Base-by-base conservation (phyloP, 1,284 basidiomycete species). In the Puccinia coronata region DNA sequence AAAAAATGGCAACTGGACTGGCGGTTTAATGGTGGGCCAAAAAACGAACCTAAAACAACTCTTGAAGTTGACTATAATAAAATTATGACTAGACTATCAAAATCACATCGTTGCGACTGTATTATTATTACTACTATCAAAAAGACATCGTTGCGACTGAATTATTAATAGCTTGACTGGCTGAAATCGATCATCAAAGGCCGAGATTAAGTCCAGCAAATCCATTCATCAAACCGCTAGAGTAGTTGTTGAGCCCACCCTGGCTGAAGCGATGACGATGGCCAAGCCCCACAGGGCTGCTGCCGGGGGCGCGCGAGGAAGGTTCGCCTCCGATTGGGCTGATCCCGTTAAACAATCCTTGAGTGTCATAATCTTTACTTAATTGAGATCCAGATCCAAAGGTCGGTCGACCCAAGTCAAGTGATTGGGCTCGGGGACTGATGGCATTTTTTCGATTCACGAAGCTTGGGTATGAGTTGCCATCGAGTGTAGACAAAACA, bases 381-480 rank as follows among this genome's bases (percentile, higher is more conserved):
- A 53, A 49, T 53, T 71, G 69, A 71, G 73, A 61, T 76, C 73
- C 73, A 49, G 69, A 71, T 59, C 77, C 77, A 43, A 36, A 55
- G 12, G 51, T 43, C 2, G 31, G 63, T 14, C 51, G 65, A 31
- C 77, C 77, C 39, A 79, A 53, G 43, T 79, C 77, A 49, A 79
- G 77, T 14, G 77, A 79, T 36, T 79, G 77, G 51, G 77, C 67
- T 57, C 77, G 77, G n/a, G 77, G 65, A 78, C 75, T 78, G 36
- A 78, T 57, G 53, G 53, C 72, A 41, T 34, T 74, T 74, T 74
- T 74, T 34, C 72, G 53, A 74, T 74, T 74, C 12, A 74, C 39
- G 43, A 74, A 74, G 41, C 72, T 59, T n/a, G 53, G 53, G 72
- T 74, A 74, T 57, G 72, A 59, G 53, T 57, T 57, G 55, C 53